These are phyloP conservation scores for Gonapodya prolifera DNA, from an alignment of 192 early-diverging fungal genomes.

Conservation along the genomic window DNA sequence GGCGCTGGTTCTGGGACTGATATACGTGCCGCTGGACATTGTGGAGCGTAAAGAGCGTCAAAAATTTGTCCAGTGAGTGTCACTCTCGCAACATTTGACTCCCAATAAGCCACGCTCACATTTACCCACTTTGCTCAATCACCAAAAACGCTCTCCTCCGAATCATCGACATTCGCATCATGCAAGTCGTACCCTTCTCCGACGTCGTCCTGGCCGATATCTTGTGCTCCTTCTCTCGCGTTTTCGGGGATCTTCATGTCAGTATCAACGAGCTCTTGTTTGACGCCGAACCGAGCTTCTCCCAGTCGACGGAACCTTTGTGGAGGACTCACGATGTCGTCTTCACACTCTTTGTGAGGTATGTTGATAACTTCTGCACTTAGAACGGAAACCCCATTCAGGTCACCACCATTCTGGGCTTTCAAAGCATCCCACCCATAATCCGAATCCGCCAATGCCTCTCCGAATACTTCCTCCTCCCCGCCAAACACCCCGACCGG, in stretches of 20 bases:
- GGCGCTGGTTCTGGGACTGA: conserved; percentile 17
- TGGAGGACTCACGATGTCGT: conserved; percentile 3
- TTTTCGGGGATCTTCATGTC: conserved; percentile 69
- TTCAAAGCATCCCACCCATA: conserved; percentile 53
- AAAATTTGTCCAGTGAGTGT: conserved; percentile 34
- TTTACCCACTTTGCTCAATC: neutral
- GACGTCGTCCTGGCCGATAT: conserved; percentile 93
- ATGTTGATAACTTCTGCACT: neutral
- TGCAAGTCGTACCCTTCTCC: conserved; percentile 40
- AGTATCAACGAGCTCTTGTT: conserved; percentile 50
- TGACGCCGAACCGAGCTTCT: neutral
- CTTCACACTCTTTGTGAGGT: neutral
- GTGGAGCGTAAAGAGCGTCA: conserved; percentile 34
- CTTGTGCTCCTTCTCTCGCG: conserved; percentile 81
- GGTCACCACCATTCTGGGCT: conserved; percentile 1
- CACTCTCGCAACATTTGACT: no score
- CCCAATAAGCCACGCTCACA: neutral
- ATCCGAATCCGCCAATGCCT: conserved; percentile 71
- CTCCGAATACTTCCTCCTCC: conserved; percentile 42
- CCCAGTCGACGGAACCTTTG: neutral
- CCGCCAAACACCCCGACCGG: conserved; percentile 29
- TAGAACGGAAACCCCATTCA: neutral
- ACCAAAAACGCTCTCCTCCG: conserved; percentile 17
- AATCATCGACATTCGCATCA: conserved; percentile 31
- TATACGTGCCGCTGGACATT: conserved; percentile 32